A percentile compares a stretch with the other conserved stretches of the same genome.
Conservation (phyloP, 2,329 filamentous ascomycete species). For the Stemphylium vesicarium region DNA sequence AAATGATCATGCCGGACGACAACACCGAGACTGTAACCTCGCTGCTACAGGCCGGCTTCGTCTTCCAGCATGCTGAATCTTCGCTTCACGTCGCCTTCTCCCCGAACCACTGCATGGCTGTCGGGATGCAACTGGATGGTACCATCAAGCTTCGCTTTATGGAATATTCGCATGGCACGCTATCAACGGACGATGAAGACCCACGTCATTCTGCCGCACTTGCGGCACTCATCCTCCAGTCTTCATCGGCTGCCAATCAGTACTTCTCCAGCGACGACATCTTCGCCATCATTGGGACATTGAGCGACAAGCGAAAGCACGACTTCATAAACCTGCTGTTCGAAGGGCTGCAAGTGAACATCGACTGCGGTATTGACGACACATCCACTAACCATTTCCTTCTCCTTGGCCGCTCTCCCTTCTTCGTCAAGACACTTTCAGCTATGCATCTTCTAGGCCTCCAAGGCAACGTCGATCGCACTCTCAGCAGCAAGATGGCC, state of each 20-base stretch:
- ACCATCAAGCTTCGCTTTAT: constrained; percentile 51
- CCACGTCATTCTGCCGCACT: constrained; percentile 48
- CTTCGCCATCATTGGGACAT: constrained; percentile 48
- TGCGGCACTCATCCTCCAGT: constrained; percentile 51
- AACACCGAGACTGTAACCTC: constrained; percentile 71
- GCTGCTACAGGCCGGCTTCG: constrained; percentile 78
- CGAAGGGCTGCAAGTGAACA: constrained; percentile 57
- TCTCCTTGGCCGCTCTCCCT: constrained; percentile 63
- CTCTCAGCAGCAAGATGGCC: constrained; percentile 74
- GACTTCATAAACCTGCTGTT: constrained; percentile 70
- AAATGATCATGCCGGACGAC: constrained; percentile 68
- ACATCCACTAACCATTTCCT: constrained; percentile 58
- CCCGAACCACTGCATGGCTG: constrained; percentile 56
- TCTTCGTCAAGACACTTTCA: constrained; percentile 76
- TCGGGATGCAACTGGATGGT: constrained; percentile 53
- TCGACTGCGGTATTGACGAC: constrained; percentile 82
- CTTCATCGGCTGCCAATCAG: constrained; percentile 52
- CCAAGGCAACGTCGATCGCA: constrained; percentile 50
- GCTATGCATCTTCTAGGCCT: constrained; percentile 78
- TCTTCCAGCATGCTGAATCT: constrained; percentile 69
- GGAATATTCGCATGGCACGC: constrained; percentile 48
- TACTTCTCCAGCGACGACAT: constrained; percentile 58
- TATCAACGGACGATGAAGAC: constrained; percentile 39
- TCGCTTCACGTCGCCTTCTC: constrained; percentile 57
- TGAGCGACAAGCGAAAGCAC: constrained; percentile 36